A percentile compares a stretch with the other conserved stretches of the same genome.
Evolutionary conservation across 306 rosid genomes (phyloP).

Genomic region (Prunus campanulata): DNA sequence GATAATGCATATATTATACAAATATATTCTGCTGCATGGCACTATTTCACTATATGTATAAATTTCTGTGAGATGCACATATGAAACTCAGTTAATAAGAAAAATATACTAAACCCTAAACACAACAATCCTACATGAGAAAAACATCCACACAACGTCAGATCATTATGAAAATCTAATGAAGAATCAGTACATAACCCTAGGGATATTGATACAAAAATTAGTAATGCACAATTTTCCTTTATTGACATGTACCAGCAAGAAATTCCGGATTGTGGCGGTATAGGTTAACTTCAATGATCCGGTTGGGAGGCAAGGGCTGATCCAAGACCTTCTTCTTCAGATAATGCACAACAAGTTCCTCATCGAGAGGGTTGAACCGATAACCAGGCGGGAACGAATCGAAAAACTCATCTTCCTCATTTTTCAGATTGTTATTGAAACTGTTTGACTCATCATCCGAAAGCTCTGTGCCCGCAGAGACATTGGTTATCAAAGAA

Average conservation of each 20-base stretch:
- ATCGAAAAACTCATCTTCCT: not conserved
- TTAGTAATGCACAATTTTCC: too few species aligned
- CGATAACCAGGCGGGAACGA: conserved; percentile 5
- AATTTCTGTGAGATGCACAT: too few species aligned
- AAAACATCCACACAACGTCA: too few species aligned
- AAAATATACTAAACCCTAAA: too few species aligned
- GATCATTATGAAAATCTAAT: too few species aligned
- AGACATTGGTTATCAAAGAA: not conserved
- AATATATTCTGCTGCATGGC: too few species aligned
- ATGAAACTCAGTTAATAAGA: too few species aligned
- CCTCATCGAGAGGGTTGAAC: conserved; percentile 20
- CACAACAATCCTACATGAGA: too few species aligned
- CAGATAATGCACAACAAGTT: conserved; percentile 7
- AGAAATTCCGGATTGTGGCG: conserved; percentile 13
- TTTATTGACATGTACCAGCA: conserved; percentile 1
- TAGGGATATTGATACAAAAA: too few species aligned
- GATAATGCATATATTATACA: too few species aligned
- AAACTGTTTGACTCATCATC: not conserved
- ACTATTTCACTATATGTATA: too few species aligned
- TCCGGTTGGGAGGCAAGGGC: conserved; percentile 6
- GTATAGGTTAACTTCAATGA: conserved; percentile 21
- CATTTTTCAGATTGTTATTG: not conserved
- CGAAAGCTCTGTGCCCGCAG: not conserved
- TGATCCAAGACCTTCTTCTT: not conserved
- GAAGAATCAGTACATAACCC: too few species aligned